These are phyloP conservation scores for Aspergillus olivimuriae DNA, from an alignment of 495 filamentous ascomycete genomes.

Conservation along the genomic window DNA sequence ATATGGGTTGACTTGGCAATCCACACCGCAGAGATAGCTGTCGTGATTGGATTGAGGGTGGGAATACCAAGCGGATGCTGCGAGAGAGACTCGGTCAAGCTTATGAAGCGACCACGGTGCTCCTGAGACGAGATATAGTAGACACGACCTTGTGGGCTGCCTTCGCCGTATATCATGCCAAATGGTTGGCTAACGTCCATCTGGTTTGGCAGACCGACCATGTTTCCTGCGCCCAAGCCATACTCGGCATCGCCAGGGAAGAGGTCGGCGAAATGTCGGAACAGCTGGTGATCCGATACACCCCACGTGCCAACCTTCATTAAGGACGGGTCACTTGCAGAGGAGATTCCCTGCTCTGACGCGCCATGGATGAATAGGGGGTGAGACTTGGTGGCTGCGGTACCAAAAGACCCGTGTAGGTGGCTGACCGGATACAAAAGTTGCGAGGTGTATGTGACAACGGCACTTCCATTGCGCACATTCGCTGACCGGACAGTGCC, in stretches of 20 bases:
- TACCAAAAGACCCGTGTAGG: constrained; percentile 64
- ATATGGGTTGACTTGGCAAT: constrained; percentile 77
- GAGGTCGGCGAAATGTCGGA: constrained; percentile 68
- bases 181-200: constrained; percentile 85
- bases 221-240: constrained; percentile 68
- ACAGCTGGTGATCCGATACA: constrained; percentile 62
- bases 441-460: constrained; percentile 76
- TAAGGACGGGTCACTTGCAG: constrained; percentile 65
- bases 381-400: constrained; percentile 55
- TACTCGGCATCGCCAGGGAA: constrained; percentile 69
- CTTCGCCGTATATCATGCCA: constrained; percentile 80
- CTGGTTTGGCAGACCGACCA: constrained; percentile 70
- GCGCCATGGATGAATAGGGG: constrained; percentile 78
- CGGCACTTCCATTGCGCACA: constrained; percentile 48
- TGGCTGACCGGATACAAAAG: constrained; percentile 67
- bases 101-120: constrained; percentile 69
- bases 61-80: constrained; percentile 62
- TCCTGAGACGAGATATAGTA: constrained; percentile 73
- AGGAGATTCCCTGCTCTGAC: constrained; percentile 64
- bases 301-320: constrained; percentile 85
- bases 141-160: constrained; percentile 67
- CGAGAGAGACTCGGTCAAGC: constrained; percentile 42
- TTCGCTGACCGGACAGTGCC: constrained; percentile 40
- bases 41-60: constrained; percentile 50
- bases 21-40: constrained; percentile 76